Evolutionary conservation across 495 filamentous ascomycete genomes (phyloP).

Genomic region (Cercophora sp.): DNA sequence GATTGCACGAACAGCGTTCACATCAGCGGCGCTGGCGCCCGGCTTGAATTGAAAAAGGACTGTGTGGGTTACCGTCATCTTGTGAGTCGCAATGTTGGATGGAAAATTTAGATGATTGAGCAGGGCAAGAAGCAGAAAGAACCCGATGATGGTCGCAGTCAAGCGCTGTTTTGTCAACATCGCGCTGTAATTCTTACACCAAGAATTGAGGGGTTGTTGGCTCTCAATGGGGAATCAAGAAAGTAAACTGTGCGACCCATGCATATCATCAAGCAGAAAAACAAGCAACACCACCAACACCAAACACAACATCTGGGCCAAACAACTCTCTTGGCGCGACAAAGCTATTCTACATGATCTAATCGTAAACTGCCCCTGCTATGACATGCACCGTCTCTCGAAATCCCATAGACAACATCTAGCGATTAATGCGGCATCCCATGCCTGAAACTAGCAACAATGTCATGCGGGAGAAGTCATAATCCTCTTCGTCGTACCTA

Average conservation of each 20-base stretch:
- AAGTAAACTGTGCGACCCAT: too few species aligned
- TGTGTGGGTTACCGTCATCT: slow-evolving; percentile 46
- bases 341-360: slow-evolving; percentile 28
- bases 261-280: too few species aligned
- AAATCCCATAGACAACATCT: slow-evolving; percentile 3
- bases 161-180: too few species aligned
- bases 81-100: too few species aligned
- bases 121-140: too few species aligned
- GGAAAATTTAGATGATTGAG: too few species aligned
- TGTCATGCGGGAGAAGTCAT: slow-evolving; percentile 12
- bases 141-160: too few species aligned
- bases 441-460: slow-evolving; percentile 16
- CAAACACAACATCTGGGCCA: background rate
- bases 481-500: slow-evolving; percentile 5
- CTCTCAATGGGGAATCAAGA: too few species aligned
- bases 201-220: too few species aligned
- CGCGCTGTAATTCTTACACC: too few species aligned
- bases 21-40: slow-evolving; percentile 30
- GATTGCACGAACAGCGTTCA: slow-evolving; percentile 51
- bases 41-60: slow-evolving; percentile 61
- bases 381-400: slow-evolving; percentile 10
- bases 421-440: slow-evolving; percentile 6
- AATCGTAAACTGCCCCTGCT: slow-evolving; percentile 25
- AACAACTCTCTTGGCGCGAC: slow-evolving; percentile 9
- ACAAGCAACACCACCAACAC: too few species aligned